These are phyloP conservation scores for Scytalidium lignicola DNA, from an alignment of 2,329 filamentous ascomycete genomes.

Conservation along the genomic window DNA sequence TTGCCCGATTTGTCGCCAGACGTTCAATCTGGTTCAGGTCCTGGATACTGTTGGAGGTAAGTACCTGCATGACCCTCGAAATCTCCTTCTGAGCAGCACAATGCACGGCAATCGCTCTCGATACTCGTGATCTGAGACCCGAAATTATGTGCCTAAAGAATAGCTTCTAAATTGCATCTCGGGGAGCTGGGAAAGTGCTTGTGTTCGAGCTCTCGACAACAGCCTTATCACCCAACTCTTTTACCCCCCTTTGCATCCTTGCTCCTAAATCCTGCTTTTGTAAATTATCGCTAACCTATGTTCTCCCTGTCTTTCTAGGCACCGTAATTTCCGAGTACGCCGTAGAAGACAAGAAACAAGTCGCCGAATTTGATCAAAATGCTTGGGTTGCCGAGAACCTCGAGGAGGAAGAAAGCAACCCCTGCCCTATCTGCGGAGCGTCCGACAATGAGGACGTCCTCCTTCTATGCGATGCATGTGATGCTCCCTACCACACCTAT, in stretches of 20 bases:
- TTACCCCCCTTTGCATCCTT: not conserved
- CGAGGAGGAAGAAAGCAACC: constrained; percentile 66
- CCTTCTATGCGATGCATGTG: constrained; percentile 87
- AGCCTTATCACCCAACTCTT: not conserved
- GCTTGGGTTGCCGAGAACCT: constrained; percentile 66
- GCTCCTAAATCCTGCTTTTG: not conserved
- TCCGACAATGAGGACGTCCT: constrained; percentile 78
- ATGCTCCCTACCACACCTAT: constrained; percentile 84
- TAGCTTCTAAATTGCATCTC: too few relatives aligned
- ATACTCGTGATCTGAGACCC: not conserved
- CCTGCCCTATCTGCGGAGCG: constrained; percentile 80
- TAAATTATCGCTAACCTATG: constrained; percentile 15
- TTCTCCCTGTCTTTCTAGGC: constrained; percentile 39
- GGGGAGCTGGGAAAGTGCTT: too few relatives aligned
- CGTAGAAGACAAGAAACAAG: constrained; percentile 81
- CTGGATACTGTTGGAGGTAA: constrained; percentile 75
- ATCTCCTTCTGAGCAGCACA: constrained; percentile 1
- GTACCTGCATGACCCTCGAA: constrained; percentile 26
- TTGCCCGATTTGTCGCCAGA: constrained; percentile 91
- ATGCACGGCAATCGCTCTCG: constrained; percentile 6
- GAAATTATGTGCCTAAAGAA: not conserved
- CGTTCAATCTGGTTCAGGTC: constrained; percentile 86
- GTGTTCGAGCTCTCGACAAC: not conserved
- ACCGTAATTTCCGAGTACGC: constrained; percentile 51
- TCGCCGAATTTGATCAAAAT: constrained; percentile 80